Evolutionary conservation across 441 rosid species (phyloP), one percentile per base, ranked within the genome.

Genomic region (Aquilaria agallochum): DNA sequence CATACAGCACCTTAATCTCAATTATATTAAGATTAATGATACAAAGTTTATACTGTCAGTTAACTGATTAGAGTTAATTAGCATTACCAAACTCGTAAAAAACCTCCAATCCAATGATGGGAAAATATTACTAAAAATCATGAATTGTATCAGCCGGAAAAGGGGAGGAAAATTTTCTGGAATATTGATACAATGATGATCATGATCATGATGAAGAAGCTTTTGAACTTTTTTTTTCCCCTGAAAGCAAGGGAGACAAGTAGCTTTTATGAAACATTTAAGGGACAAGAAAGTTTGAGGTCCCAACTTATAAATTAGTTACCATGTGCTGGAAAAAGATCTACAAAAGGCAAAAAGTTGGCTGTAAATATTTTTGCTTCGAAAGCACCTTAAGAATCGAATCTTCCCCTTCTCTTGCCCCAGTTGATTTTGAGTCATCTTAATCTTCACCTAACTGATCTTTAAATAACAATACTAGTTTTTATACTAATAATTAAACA

Each of bases 351-450:
- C 60, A 56, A 14, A 56, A 64, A 8, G 5, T 64, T 64, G 55
- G 53, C 49, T 49, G 50, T 46, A 49, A 34, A 64, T 64, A 36
- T 36, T 4, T 36, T 36, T 64, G 68, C 68, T 64, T 64, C 55
- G 48, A 64, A 56, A 34, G 27, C 61, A 64, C 68, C 68, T 64
- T 36, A 64, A 36, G 68, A 64, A 64, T 64, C 61, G 55, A 64
- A 64, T 64, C 34, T 36, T 36, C 42, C 42, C 42, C 42, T 36
- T 36, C 42, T 36, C 42, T 36, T 5, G 7, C 42, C 42, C 5
- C 42, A 36, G 6, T 36, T 20, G 27, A 20, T 20, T 20, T 20
- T 20, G 27, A 20, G 27, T 20, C 27, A 20, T 20, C 27, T 20
- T 20, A 20, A 20, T 20, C 27, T 20, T 20, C 27, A 20, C 27